Base-by-base conservation (phyloP, 768 basidiomycete genomes). In the Auriculariales sp. region DNA sequence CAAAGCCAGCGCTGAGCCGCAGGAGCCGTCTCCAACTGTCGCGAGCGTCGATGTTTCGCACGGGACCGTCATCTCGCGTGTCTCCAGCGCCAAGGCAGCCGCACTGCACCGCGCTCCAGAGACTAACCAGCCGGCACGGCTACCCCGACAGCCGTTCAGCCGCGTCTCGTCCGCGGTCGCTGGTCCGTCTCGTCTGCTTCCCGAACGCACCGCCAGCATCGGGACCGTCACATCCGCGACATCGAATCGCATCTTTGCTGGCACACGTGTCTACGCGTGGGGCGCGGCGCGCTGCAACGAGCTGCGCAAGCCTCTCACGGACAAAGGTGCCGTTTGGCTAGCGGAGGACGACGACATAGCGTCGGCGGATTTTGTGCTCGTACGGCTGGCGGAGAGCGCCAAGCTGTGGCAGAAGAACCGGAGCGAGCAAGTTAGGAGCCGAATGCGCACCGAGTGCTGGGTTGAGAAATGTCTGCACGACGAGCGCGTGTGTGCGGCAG, bases 391-490 rank as follows among this genome's bases (percentile, higher is more conserved):
- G 14, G 39, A 44, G 39, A 44, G 39, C 39, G 39, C 39, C 5
- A 4, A 6, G 19, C 27, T 44, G 22, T 44, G 39, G 39, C 19
- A 4, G 39, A 25, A 44, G 7, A 9, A 24, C 22, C 22, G 10
- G 17, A 19, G 27, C 22, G 39, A 44, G n/a, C n/a, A 36, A 22
- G n/a, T 11, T 6, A 15, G 35, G 12, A 25, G 7, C 10, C 25
- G 39, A 25, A 25, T 19, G 22, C 76, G 91, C 36, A 94, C 92
- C 0, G 92, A 95, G 62, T 93, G 88, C 60, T 97, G 92, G 92
- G 69, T 97, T 1, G 92, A 97, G 62, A 75, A 75, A 36, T 94
- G 87, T 57, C 73, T 90, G 12, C 81, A 76, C 49, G 78, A 81
- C 51, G 82, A 86, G 39, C 71, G 74, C n/a, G 65, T 94, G 47